Evolutionary conservation across 2,329 filamentous ascomycete species (phyloP), one percentile per base, ranked within the genome.

Genomic region (Beauveria caledonica): DNA sequence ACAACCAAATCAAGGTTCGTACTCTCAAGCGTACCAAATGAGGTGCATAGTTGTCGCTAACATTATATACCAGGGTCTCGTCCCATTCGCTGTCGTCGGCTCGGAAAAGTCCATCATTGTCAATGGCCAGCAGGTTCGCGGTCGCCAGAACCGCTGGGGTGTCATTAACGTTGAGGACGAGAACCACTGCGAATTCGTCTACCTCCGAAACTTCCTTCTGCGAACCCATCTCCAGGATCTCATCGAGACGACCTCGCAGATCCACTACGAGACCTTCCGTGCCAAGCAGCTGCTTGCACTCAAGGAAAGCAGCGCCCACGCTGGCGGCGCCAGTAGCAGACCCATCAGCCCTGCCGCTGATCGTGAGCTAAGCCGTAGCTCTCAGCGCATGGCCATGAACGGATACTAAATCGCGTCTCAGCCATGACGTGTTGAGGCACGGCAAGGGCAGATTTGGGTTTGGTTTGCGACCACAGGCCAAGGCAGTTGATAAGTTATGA

Each of bases 181-280:
- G 83, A 95, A 88, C 78, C 94, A 99, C 83, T 99, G 94, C 85
- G 94, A 99, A 85, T 99, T 99, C 72, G 88, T 97, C 72, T 97
- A 96, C 77, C 86, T 99, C 64, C 88, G 94, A 74, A 93, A 99
- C 83, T 99, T 99, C 86, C 86, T 99, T 66, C 96, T 95, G 69
- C 91, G 94, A 73, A 97, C 94, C 65, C 94, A 99, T 77, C 86
- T 99, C 61, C 94, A 99, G 82, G 94, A 99, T 72, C 86, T 99
- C 67, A 97, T 99, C 76, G 94, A 99, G 80, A 99, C 94, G 36
- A 99, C 94, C 52, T 97, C 92, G 68, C 94, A 99, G 82, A 99
- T 97, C 77, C 94, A 99, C 84, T 99, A 99, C 83, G 94, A 99
- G 83, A 96, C 92, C 62, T 99, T 99, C 92, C 92, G 94, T 77